A percentile compares a stretch with the other conserved stretches of the same genome.
Evolutionary conservation across 176 grass and related monocot species (phyloP).

Genomic region (Phragmites australis): DNA sequence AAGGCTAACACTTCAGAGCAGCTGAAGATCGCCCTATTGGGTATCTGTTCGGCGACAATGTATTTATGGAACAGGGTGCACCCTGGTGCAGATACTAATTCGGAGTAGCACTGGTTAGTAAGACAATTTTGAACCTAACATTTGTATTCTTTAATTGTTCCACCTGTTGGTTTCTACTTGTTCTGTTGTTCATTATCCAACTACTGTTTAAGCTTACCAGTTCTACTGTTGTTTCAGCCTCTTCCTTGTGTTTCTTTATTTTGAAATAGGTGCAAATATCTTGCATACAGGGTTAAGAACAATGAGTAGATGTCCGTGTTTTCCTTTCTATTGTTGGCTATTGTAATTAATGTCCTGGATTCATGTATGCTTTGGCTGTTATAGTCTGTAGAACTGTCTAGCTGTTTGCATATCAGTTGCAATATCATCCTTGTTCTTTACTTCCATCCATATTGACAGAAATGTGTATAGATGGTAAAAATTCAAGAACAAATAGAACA

Average conservation of each 20-base stretch:
- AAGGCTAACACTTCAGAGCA: conserved; percentile 72
- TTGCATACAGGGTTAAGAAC: conserved; percentile 15
- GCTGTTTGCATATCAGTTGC: neutral
- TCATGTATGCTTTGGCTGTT: conserved; percentile 5
- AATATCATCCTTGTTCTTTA: neutral
- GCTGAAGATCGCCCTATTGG: conserved; percentile 67
- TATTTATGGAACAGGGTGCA: conserved; percentile 61
- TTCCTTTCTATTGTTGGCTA: neutral
- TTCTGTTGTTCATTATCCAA: conserved; percentile 18
- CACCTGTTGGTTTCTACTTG: conserved; percentile 27
- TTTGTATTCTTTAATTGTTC: conserved; percentile 17
- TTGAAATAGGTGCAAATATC: conserved; percentile 27
- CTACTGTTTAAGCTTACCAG: neutral
- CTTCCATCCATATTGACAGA: conserved; percentile 5
- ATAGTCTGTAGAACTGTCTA: neutral
- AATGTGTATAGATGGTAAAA: neutral
- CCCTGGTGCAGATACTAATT: conserved; percentile 18
- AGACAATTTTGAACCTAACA: conserved; percentile 27
- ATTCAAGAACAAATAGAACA: neutral
- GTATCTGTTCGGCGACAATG: conserved; percentile 60
- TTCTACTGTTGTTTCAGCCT: neutral
- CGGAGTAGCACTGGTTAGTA: conserved; percentile 43
- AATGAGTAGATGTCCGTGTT: conserved; percentile 6
- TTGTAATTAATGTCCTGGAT: conserved; percentile 4
- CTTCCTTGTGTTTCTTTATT: neutral